Evolutionary conservation across 1,284 basidiomycete genomes (phyloP).

Genomic region (Sparassis latifolia): DNA sequence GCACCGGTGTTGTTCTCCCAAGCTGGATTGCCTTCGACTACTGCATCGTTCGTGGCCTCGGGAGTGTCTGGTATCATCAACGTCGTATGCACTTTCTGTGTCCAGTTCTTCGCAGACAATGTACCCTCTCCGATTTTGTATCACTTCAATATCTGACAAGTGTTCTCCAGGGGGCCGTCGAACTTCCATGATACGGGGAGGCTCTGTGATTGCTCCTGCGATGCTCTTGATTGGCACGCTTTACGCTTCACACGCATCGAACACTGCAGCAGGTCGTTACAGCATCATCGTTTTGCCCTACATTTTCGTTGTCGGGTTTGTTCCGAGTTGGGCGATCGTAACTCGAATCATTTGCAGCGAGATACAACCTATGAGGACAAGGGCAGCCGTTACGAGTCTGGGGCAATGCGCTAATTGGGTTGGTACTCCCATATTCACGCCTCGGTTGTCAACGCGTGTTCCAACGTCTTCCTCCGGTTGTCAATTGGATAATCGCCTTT

Average conservation of each 20-base stretch:
- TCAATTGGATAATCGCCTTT: slow-evolving; percentile 41
- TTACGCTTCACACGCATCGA: slow-evolving; percentile 33
- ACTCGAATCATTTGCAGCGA: slow-evolving; percentile 32
- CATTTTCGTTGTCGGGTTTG: slow-evolving; percentile 33
- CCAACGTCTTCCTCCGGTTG: slow-evolving; percentile 16
- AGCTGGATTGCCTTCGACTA: slow-evolving; percentile 38
- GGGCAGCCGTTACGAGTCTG: slow-evolving; percentile 31
- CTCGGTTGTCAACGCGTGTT: neutral
- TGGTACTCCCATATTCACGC: slow-evolving; percentile 1
- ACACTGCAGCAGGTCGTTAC: slow-evolving; percentile 30
- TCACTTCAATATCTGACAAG: slow-evolving; percentile 1
- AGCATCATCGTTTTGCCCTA: slow-evolving; percentile 43
- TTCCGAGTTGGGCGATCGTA: slow-evolving; percentile 34
- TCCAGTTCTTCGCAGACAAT: slow-evolving; percentile 37
- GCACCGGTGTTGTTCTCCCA: slow-evolving; percentile 46
- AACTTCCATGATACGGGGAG: slow-evolving; percentile 39
- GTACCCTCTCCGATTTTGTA: neutral
- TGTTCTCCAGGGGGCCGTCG: slow-evolving; percentile 32
- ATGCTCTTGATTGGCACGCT: slow-evolving; percentile 37
- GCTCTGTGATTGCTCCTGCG: slow-evolving; percentile 29
- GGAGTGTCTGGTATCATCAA: slow-evolving; percentile 46
- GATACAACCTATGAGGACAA: slow-evolving; percentile 35
- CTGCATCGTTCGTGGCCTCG: slow-evolving; percentile 44
- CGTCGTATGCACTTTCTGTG: slow-evolving; percentile 35
- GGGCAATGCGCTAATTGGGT: slow-evolving; percentile 36